A percentile compares a stretch with the other conserved stretches of the same genome.
Conservation (phyloP, 2,329 filamentous ascomycete genomes). For the Beauveria medogensis region DNA sequence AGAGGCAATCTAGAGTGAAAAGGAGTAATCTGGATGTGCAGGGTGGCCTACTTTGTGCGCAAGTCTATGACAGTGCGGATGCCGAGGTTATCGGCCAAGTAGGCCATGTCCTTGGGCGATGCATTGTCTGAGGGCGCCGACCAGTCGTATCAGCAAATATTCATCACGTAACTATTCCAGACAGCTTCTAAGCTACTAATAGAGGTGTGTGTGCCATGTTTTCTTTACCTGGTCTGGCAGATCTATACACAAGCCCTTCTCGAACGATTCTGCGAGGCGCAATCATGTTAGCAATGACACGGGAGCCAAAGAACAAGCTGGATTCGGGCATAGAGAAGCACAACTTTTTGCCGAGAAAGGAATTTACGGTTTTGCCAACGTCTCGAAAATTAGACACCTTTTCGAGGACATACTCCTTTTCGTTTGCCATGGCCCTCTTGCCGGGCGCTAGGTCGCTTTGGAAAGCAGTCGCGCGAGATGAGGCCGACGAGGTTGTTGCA, state of each 20-base stretch:
- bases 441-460: no score
- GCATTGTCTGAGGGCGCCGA: slow-evolving; percentile 53
- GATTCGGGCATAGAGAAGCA: slow-evolving; percentile 11
- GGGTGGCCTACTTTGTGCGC: slow-evolving; percentile 55
- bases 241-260: slow-evolving; percentile 60
- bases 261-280: slow-evolving; percentile 28
- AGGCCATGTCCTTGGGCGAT: slow-evolving; percentile 52
- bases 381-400: slow-evolving; percentile 61
- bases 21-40: no score
- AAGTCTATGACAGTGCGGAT: slow-evolving; percentile 72
- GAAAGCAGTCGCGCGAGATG: neutral
- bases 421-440: neutral
- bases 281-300: neutral
- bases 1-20: neutral
- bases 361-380: slow-evolving; percentile 61
- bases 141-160: neutral
- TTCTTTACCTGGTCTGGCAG: slow-evolving; percentile 49
- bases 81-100: slow-evolving; percentile 50
- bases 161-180: neutral
- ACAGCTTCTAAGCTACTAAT: no score
- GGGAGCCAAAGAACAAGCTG: neutral
- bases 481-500: neutral
- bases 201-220: neutral
- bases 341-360: slow-evolving; percentile 46
- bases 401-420: slow-evolving; percentile 33